Evolutionary conservation across 2,329 filamentous ascomycete species (phyloP), one percentile per base, ranked within the genome.

Genomic region (Pleurostoma richardsiae): DNA sequence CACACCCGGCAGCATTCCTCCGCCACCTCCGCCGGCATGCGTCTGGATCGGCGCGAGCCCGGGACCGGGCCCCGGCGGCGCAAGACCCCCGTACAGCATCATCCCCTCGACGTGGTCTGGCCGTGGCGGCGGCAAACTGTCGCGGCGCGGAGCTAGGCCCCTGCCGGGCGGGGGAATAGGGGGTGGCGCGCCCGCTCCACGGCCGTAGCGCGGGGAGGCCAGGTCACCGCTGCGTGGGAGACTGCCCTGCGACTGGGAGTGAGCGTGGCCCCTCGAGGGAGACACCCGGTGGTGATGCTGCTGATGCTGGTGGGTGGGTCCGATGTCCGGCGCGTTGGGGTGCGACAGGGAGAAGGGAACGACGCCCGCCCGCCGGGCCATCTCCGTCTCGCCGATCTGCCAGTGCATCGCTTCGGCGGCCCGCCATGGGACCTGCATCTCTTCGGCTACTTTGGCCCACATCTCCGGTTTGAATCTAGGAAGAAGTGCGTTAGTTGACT

Each of bases 351-450:
- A 82, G 67, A 96, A 96, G 2, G 92, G 90, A 6, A 88, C 85
- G 36, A 94, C 90, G 40, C 94, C 94, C 39, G 92, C 92, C 49
- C 92, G 85, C 51, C 87, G 82, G 42, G 91, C 91, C 90, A 99
- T 97, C 58, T 97, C 94, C 56, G 84, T 76, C 64, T 96, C 90
- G 52, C 92, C 92, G 46, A 99, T 76, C 61, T 95, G 88, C 92
- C 94, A 99, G 68, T 97, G 94, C 91, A 96, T 96, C 4, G 90
- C 91, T 69, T 99, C 92, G 42, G 89, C 92, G 19, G 94, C 90
- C 59, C 94, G 81, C 92, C 92, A 97, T 33, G 92, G 94, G 48
- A 96, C 85, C 30, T 84, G 85, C 85, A 99, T 92, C 67, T 97
- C 92, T 64, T 94, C 90, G 39, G 91, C 90, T 27, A 97, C 88